Conservation (phyloP, 257 asterid genomes). For the Fraxinus excelsior region DNA sequence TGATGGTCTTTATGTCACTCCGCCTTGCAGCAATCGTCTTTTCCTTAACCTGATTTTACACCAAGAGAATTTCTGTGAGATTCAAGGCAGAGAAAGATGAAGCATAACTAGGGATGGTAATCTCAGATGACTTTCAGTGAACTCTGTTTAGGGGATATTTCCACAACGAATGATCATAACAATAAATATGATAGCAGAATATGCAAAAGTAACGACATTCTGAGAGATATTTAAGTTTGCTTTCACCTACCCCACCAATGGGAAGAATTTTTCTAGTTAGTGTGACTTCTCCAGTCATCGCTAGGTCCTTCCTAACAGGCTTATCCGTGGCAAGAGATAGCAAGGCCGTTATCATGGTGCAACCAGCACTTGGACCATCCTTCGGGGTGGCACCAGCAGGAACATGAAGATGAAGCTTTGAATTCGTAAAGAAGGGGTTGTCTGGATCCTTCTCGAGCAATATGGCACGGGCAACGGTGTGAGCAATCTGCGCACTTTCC, state of each 20-base stretch:
- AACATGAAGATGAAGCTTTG: slow-evolving; percentile 96
- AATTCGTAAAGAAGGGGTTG: slow-evolving; percentile 62
- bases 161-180: no score
- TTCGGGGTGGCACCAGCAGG: slow-evolving; percentile 98
- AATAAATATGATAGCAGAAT: background rate
- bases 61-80: background rate
- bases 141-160: no score
- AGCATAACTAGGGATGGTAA: background rate
- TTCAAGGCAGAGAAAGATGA: background rate
- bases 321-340: slow-evolving; percentile 84
- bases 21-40: slow-evolving; percentile 97
- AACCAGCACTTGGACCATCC: slow-evolving; percentile 99
- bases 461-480: slow-evolving; percentile 79
- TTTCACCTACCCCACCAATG: slow-evolving; percentile 87
- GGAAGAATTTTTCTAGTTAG: slow-evolving; percentile 91
- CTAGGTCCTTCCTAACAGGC: slow-evolving; percentile 82
- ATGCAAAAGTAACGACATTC: background rate
- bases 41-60: slow-evolving; percentile 71
- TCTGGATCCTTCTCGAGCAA: slow-evolving; percentile 75
- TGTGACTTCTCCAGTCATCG: slow-evolving; percentile 98
- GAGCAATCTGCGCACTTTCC: slow-evolving; percentile 96
- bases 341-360: slow-evolving; percentile 96
- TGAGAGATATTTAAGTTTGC: slow-evolving; percentile 3
- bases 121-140: no score
- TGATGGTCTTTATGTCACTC: slow-evolving; percentile 76